Percentiles rank a stretch among this genome's conserved stretches.
Conservation (phyloP, 2,329 filamentous ascomycete genomes). For the Trichoderma sp. region DNA sequence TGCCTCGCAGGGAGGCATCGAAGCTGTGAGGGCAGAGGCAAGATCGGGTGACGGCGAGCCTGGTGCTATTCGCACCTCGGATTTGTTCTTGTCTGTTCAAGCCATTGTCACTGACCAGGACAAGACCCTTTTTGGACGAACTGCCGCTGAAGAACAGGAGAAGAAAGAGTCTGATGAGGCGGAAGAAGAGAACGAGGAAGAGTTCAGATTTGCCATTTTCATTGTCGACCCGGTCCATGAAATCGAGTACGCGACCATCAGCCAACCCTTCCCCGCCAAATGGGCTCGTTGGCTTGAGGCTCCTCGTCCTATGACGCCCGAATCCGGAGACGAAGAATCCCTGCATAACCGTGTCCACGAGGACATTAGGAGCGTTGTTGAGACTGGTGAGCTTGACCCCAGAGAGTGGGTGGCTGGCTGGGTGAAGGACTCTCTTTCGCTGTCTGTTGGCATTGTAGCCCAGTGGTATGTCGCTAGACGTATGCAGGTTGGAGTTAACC, state of each 20-base stretch:
- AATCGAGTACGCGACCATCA: slow-evolving; percentile 81
- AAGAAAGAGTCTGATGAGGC: slow-evolving; percentile 56
- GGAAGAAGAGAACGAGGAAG: slow-evolving; percentile 54
- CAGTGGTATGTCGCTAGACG: slow-evolving; percentile 92
- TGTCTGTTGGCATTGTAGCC: slow-evolving; percentile 82
- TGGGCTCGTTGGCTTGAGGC: slow-evolving; percentile 95
- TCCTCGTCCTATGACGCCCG: slow-evolving; percentile 57
- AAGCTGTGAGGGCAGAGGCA: slow-evolving; percentile 76
- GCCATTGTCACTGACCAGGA: slow-evolving; percentile 70
- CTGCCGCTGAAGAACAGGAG: slow-evolving; percentile 55
- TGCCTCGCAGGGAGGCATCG: slow-evolving; percentile 72
- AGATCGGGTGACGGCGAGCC: slow-evolving; percentile 76
- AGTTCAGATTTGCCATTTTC: slow-evolving; percentile 74
- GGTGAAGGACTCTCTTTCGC: slow-evolving; percentile 82
- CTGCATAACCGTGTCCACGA: slow-evolving; percentile 60
- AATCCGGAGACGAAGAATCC: slow-evolving; percentile 50
- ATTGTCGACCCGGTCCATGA: slow-evolving; percentile 87
- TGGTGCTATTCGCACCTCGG: slow-evolving; percentile 88
- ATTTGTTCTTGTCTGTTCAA: slow-evolving; percentile 95
- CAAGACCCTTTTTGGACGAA: slow-evolving; percentile 66
- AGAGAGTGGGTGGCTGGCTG: slow-evolving; percentile 97
- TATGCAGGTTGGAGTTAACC: slow-evolving; percentile 92
- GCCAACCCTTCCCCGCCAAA: slow-evolving; percentile 77
- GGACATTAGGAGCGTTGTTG: slow-evolving; percentile 84
- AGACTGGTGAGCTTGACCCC: slow-evolving; percentile 76